Conservation (phyloP, 163 green algal species). For the Coccomyxa subellipsoidea region DNA sequence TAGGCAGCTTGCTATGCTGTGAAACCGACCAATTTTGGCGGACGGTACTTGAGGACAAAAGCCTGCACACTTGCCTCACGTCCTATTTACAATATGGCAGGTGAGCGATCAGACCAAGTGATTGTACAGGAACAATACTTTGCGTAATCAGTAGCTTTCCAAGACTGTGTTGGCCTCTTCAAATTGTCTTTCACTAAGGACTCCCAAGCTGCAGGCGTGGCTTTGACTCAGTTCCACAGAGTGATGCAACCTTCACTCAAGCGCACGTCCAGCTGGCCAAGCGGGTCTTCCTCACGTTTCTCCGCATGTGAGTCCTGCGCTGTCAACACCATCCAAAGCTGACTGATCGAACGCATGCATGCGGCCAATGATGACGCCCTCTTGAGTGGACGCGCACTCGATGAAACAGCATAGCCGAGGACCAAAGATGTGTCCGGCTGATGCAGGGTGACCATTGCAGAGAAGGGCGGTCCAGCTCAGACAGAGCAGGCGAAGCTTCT, state of each 20-base stretch:
- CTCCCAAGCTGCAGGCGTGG: constrained; percentile 6
- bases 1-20: constrained; percentile 29
- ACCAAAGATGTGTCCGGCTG: background rate
- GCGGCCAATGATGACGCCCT: background rate
- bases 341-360: background rate
- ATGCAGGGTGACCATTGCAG: background rate
- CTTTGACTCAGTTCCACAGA: constrained; percentile 29
- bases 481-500: constrained; percentile 6
- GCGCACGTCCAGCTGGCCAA: constrained; percentile 39
- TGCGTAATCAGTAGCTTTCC: background rate
- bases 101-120: constrained; percentile 11
- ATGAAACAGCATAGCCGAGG: background rate
- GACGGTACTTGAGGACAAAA: constrained; percentile 28
- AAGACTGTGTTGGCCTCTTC: background rate
- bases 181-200: background rate
- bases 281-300: constrained; percentile 50
- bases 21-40: constrained; percentile 43
- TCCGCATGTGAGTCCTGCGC: constrained; percentile 42
- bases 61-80: constrained; percentile 44
- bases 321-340: background rate
- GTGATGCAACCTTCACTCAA: constrained; percentile 28
- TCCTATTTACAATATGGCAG: constrained; percentile 48
- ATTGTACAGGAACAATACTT: background rate
- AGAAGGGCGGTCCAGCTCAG: background rate
- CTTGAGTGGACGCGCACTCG: background rate